Base-by-base conservation (phyloP, 306 rosid species). In the Begonia peltatifolia region DNA sequence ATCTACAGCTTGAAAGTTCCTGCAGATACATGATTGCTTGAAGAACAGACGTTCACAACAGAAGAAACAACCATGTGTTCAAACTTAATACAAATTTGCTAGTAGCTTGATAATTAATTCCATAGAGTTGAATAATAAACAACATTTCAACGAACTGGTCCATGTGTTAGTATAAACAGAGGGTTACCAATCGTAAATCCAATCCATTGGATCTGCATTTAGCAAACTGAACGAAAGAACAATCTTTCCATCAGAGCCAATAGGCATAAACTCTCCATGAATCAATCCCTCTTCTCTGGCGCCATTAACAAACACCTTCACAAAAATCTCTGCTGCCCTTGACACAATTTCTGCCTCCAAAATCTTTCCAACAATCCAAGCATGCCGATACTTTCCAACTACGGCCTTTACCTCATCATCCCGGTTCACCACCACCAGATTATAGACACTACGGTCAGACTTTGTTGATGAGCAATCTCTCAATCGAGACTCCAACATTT, bases 221-320 rank as follows among this genome's bases (percentile, higher is more conserved):
- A 92, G 83, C 88, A 92, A 79, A 81, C 78, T 92, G 56, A 92
- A 92, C 23, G 94, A 92, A 49, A 92, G 88, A 65, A 86, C 85
- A 58, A 86, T 63, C 73, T 61, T 86, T 41, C 99, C 96, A 75
- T 92, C 99, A 60, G 96, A 82, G 50, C 96, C 93, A 49, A 83
- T 93, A 22, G 87, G 99, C 99, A 92, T 92, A 69, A 86, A 92
- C 84, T 92, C 87, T 13, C 76, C 80, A 9, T 68, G 93, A 73
- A 92, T 78, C 5, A 65, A 63, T 20, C 86, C 79, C 56, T 70
- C 96, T 60, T 86, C 87, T 46, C 71, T 84, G 46, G 94, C 93
- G 63, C 96, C 99, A 68, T 86, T 79, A 68, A 78, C 72, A 79
- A 86, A 86, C 68, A 90, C 87, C 69, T 68, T 75, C n/a, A 76